Evolutionary conservation across 345 rosid genomes (phyloP).

Genomic region (Crucihimalaya himalaica): DNA sequence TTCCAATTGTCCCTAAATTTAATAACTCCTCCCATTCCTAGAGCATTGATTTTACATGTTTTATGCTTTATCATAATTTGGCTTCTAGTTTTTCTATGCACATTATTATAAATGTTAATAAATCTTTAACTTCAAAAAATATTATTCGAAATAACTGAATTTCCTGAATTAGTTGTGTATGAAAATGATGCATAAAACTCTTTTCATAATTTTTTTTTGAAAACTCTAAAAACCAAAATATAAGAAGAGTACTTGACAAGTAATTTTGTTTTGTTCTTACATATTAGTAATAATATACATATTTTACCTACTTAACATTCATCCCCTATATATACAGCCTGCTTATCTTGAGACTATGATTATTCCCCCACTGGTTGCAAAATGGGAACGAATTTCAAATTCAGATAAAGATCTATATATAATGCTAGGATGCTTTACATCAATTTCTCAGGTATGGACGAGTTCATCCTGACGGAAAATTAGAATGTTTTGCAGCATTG

Average conservation of each 20-base stretch:
- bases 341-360: slow-evolving; percentile 73
- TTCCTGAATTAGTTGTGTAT: not conserved
- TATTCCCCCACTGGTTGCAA: slow-evolving; percentile 88
- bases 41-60: not conserved
- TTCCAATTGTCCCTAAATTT: too few relatives aligned
- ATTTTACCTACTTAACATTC: slow-evolving; percentile 1
- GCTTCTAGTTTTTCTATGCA: not conserved
- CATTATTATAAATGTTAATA: too few relatives aligned
- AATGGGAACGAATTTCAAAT: slow-evolving; percentile 88
- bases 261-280: not conserved
- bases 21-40: not conserved
- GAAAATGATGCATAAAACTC: too few relatives aligned
- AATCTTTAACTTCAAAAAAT: too few relatives aligned
- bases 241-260: too few relatives aligned
- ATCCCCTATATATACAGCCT: slow-evolving; percentile 60
- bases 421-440: slow-evolving; percentile 84
- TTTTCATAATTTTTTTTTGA: too few relatives aligned
- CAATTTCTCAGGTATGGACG: slow-evolving; percentile 73
- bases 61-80: too few relatives aligned
- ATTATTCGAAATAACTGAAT: too few relatives aligned
- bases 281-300: not conserved
- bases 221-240: too few relatives aligned
- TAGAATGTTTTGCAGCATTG: not conserved
- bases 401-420: slow-evolving; percentile 88
- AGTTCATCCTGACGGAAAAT: not conserved